Evolutionary conservation across 345 rosid species (phyloP).

Genomic region (Lagerstroemia speciosa): DNA sequence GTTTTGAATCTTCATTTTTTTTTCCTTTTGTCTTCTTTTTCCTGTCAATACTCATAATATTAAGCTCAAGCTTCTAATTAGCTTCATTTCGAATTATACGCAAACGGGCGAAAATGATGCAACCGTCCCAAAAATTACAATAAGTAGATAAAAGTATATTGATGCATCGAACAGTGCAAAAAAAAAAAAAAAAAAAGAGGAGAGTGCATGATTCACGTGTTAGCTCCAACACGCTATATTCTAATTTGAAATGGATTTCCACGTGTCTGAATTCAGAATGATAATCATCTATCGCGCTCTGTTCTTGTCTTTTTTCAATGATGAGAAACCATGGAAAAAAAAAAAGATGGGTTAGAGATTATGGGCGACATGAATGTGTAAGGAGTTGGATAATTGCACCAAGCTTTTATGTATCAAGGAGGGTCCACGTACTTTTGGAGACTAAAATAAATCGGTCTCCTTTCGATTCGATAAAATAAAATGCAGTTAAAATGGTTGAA

Average conservation of each 20-base stretch:
- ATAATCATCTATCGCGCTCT: not conserved
- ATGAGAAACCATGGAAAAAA: not conserved
- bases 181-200: not conserved
- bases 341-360: not conserved
- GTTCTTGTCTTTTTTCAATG: not conserved
- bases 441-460: no score
- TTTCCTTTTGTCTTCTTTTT: not conserved
- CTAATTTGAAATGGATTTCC: not conserved
- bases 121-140: not conserved
- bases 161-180: not conserved
- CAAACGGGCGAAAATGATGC: no score
- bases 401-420: not conserved
- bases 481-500: not conserved
- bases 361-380: not conserved
- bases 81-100: no score
- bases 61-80: no score
- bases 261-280: not conserved
- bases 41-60: not conserved
- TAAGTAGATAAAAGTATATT: no score
- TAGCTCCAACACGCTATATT: not conserved
- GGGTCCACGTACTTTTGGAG: not conserved
- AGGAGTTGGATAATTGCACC: not conserved
- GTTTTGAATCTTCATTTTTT: conserved; percentile 8
- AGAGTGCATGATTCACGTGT: not conserved
- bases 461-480: no score